phyloP scores from a whole-genome alignment of 768 basidiomycete species.

The Astraeus odoratus region DNA sequence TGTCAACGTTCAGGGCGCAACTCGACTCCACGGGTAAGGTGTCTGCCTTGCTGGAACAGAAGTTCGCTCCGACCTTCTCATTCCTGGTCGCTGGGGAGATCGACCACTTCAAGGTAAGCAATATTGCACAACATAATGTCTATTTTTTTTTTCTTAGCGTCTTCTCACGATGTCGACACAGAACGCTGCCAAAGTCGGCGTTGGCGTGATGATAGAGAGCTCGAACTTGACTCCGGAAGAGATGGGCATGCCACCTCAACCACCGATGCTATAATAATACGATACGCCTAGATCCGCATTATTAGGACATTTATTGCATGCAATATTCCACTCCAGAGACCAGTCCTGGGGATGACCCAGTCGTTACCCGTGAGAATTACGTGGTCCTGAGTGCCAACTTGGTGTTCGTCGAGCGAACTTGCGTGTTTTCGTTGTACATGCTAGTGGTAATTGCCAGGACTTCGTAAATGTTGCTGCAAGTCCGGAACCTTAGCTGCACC shows the following conservation, averaged over 20 bases:
- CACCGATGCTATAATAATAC: constrained; percentile 28
- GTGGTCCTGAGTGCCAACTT: too few relatives aligned
- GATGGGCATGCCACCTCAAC: constrained; percentile 59
- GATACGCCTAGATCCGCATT: constrained; percentile 24
- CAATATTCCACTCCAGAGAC: constrained; percentile 13
- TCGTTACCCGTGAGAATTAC: neutral
- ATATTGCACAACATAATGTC: too few relatives aligned
- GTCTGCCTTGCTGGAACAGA: constrained; percentile 89
- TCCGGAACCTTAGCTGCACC: constrained; percentile 44
- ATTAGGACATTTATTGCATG: constrained; percentile 14
- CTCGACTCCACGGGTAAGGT: constrained; percentile 94
- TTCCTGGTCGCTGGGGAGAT: constrained; percentile 96
- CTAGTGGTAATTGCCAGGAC: neutral
- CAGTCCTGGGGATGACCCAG: too few relatives aligned
- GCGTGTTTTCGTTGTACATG: too few relatives aligned
- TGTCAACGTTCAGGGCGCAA: constrained; percentile 92
- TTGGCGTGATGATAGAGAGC: constrained; percentile 97
- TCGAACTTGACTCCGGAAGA: constrained; percentile 75
- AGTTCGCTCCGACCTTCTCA: constrained; percentile 91
- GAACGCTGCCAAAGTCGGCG: constrained; percentile 92
- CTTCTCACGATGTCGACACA: constrained; percentile 24
- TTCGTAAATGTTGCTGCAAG: constrained; percentile 36
- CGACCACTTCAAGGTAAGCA: constrained; percentile 90
- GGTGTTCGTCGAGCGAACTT: too few relatives aligned
- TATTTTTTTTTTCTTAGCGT: neutral